Conservation (phyloP, 2,329 filamentous ascomycete species). For the Stagonosporopsis tanaceti region DNA sequence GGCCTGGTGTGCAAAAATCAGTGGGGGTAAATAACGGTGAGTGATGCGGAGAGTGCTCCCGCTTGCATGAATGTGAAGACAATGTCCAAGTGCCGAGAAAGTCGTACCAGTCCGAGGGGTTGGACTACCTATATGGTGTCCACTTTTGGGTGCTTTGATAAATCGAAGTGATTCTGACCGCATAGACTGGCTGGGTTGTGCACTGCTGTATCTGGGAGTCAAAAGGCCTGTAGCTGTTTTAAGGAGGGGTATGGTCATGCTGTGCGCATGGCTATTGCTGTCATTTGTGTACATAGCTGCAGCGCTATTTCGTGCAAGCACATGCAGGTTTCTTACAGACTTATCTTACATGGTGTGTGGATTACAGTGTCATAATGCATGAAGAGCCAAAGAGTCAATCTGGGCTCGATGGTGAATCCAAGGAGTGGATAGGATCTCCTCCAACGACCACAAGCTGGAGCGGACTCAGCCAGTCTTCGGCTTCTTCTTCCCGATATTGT, state of each 20-base stretch:
- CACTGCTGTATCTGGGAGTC: background rate
- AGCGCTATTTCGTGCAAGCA: background rate
- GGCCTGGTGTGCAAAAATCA: background rate
- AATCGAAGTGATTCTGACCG: background rate
- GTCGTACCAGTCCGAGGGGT: background rate
- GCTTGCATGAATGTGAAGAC: background rate
- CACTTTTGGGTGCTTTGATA: background rate
- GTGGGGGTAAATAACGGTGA: background rate
- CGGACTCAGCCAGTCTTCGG: conserved; percentile 37
- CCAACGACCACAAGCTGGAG: background rate
- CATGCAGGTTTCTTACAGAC: conserved; percentile 9
- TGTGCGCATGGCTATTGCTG: background rate
- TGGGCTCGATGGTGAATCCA: background rate
- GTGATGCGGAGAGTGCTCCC: conserved; percentile 12
- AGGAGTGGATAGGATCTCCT: background rate
- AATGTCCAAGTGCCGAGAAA: background rate
- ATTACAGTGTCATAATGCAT: conserved; percentile 22
- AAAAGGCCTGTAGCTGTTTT: background rate
- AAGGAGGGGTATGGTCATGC: background rate
- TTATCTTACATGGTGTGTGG: conserved; percentile 19
- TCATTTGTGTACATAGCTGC: background rate
- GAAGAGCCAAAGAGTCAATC: background rate
- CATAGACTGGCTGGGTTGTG: background rate
- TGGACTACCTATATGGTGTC: background rate
- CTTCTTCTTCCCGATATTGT: conserved; percentile 86